Base-by-base conservation (phyloP, 2,329 filamentous ascomycete genomes). In the Ceratocystis albifundus region DNA sequence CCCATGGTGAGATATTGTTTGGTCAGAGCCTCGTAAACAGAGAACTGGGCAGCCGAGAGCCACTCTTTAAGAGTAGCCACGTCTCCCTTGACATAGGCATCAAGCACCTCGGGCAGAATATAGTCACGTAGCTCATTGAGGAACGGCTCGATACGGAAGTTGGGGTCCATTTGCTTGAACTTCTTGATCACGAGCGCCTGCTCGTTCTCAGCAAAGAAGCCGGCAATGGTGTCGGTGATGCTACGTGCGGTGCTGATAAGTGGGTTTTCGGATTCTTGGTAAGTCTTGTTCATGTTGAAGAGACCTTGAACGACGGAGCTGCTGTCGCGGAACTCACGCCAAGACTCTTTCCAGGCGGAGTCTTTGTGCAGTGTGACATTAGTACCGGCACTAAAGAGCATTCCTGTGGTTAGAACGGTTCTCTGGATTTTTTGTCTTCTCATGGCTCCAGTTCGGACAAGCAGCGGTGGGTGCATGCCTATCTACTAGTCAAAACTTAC, bases 151-250 rank as follows among this genome's bases (percentile, higher is more conserved):
- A 96, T 84, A 74, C 96, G 90, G 81, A 99, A 99, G 70, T 82
- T 83, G 4, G 94, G 93, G 72, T 99, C 94, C 85, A 97, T 96
- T 72, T 92, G 84, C 61, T 93, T 87, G 81, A 99, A 96, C 76
- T 93, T 96, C 80, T 96, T 97, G 79, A 97, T 96, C 45, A 99
- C 94, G 83, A 88, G 88, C 36, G 94, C 94, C 0, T 91, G 96
- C 79, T 99, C 94, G 75, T 97, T 99, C 76, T 99, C 94, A 69
- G 94, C 94, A 71, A 99, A 99, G 79, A 96, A 99, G 32, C 94
- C 91, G 61, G 89, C 90, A 48, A 99, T 86, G 67, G 88, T 85
- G 75, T 99, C 94, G 41, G 92, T 93, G 71, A 99, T 96, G 75
- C 90, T 91, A 74, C 94, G 88, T 1, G 92, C 94, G 0, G 93